Percentiles rank a stretch among this genome's conserved stretches.
Conservation (phyloP, 768 basidiomycete species). For the Tricholoma terreum region DNA sequence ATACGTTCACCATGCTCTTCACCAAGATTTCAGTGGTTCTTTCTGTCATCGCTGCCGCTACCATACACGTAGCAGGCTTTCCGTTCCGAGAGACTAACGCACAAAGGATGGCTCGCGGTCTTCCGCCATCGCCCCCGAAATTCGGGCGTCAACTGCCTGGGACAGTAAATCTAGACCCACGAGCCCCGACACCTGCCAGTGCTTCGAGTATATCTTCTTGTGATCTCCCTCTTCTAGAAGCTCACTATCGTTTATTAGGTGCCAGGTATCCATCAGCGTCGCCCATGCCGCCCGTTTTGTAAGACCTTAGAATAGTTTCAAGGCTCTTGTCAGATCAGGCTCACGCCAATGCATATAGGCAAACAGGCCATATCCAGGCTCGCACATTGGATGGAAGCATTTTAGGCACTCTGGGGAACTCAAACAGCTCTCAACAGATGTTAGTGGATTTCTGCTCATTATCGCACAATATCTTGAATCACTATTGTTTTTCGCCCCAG, state of each 20-base stretch:
- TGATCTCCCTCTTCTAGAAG: background rate
- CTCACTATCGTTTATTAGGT: slow-evolving; percentile 3
- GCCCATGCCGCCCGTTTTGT: slow-evolving; percentile 24
- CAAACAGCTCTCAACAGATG: slow-evolving; percentile 25
- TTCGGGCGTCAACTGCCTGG: slow-evolving; percentile 33
- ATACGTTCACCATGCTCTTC: background rate
- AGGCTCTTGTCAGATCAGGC: background rate
- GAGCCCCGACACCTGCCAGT: slow-evolving; percentile 15
- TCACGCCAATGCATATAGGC: slow-evolving; percentile 14
- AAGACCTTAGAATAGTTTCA: slow-evolving; percentile 8
- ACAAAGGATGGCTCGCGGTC: slow-evolving; percentile 42
- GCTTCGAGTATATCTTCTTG: background rate
- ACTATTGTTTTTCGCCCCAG: slow-evolving; percentile 18
- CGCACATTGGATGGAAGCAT: slow-evolving; percentile 25
- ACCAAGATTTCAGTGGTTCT: background rate
- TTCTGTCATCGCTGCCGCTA: background rate
- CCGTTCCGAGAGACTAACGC: slow-evolving; percentile 35
- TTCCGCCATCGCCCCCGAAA: slow-evolving; percentile 37
- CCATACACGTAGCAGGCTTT: background rate
- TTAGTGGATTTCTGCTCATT: slow-evolving; percentile 8
- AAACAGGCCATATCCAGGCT: slow-evolving; percentile 36
- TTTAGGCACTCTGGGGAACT: slow-evolving; percentile 33
- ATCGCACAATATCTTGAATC: background rate
- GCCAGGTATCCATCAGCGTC: slow-evolving; percentile 20
- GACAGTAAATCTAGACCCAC: background rate